Evolutionary conservation across 495 filamentous ascomycete species (phyloP).

Genomic region (Hypoxylon lienhwacheense): DNA sequence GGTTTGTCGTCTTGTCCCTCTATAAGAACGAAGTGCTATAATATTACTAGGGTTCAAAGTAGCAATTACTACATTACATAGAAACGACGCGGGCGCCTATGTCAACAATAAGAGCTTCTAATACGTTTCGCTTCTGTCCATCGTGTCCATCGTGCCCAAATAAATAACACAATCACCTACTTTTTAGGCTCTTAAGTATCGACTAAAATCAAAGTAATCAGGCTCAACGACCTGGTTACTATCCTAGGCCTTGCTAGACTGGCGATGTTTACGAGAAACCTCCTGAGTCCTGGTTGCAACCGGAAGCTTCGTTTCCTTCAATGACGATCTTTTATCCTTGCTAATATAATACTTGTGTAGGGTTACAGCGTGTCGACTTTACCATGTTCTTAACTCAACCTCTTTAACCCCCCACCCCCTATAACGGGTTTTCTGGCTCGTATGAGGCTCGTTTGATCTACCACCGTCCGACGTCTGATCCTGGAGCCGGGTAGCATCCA

Average conservation of each 20-base stretch:
- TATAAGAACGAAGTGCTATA: too few species aligned
- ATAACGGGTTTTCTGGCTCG: too few species aligned
- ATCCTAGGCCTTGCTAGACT: not conserved
- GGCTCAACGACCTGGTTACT: conserved; percentile 11
- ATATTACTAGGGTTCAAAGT: too few species aligned
- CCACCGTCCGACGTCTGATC: conserved; percentile 25
- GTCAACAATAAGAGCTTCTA: conserved; percentile 5
- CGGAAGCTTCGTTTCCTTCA: conserved; percentile 22
- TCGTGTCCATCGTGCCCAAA: not conserved
- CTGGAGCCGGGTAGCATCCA: conserved; percentile 19
- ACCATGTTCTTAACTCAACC: not conserved
- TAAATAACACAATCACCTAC: conserved; percentile 23
- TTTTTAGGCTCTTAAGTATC: conserved; percentile 2
- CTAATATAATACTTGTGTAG: not conserved
- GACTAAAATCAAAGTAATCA: too few species aligned
- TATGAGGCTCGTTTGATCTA: conserved; percentile 40
- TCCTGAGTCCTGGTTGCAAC: conserved; percentile 33
- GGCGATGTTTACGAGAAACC: conserved; percentile 7
- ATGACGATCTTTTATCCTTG: conserved; percentile 25
- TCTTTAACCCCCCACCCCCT: conserved; percentile 1
- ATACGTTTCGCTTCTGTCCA: conserved; percentile 4
- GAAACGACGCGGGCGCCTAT: not conserved
- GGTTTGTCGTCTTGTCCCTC: too few species aligned
- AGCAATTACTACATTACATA: too few species aligned
- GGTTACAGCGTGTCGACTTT: conserved; percentile 1